These are phyloP conservation scores for Phlyctochytrium planicorne DNA, from an alignment of 192 early-diverging fungal genomes.

Conservation along the genomic window DNA sequence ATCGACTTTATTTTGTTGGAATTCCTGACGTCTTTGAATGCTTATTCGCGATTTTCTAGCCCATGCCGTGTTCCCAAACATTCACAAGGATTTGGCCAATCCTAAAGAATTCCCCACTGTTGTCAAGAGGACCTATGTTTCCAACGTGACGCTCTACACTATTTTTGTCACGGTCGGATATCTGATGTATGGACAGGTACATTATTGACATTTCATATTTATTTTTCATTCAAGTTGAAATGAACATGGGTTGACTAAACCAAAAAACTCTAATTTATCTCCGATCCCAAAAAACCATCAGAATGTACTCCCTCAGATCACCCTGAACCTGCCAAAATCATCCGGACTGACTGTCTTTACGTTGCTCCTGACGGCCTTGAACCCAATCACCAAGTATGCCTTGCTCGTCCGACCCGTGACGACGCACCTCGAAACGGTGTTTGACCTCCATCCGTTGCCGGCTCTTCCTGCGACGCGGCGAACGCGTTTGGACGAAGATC, in stretches of 20 bases:
- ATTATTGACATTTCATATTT: neutral
- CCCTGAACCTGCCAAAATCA: conserved; percentile 62
- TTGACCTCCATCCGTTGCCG: neutral
- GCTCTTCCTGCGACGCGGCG: conserved; percentile 1
- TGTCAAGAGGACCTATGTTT: conserved; percentile 57
- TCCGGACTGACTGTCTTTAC: conserved; percentile 51
- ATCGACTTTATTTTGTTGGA: conserved; percentile 10
- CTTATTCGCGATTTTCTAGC: conserved; percentile 11
- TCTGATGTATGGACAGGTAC: conserved; percentile 65
- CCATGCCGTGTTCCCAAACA: conserved; percentile 68
- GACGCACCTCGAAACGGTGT: conserved; percentile 22
- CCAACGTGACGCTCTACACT: conserved; percentile 51
- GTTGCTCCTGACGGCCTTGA: conserved; percentile 62
- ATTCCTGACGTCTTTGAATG: conserved; percentile 14
- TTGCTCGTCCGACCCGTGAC: conserved; percentile 64
- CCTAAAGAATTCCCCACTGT: conserved; percentile 45
- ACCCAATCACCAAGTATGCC: conserved; percentile 72
- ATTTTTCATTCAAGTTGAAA: neutral
- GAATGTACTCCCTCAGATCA: conserved; percentile 49
- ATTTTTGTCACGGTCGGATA: conserved; percentile 58
- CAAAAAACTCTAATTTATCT: neutral
- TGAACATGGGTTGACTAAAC: too few relatives aligned
- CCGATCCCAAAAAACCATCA: conserved; percentile 5
- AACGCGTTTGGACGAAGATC: neutral
- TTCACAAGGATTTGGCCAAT: conserved; percentile 65